Conservation (phyloP, 1,284 basidiomycete genomes). For the Puccinia novopanici region DNA sequence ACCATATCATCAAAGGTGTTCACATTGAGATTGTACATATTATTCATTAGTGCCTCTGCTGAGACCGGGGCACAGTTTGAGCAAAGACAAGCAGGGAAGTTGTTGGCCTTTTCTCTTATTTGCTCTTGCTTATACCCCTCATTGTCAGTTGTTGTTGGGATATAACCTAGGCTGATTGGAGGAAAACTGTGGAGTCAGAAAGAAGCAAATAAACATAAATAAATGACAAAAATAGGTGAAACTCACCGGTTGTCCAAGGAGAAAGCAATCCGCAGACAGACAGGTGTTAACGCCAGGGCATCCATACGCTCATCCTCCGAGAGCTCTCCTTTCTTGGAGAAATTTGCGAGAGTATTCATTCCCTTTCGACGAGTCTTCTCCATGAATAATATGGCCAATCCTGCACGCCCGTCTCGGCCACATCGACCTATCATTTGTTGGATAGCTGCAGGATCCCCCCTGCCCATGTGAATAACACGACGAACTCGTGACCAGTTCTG, state of each 20-base stretch:
- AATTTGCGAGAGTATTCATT: not conserved
- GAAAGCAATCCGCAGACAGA: too few species aligned
- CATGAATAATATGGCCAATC: conserved; percentile 6
- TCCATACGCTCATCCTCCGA: not conserved
- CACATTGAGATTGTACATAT: not conserved
- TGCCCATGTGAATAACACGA: too few species aligned
- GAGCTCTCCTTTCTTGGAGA: not conserved
- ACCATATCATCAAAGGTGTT: not conserved
- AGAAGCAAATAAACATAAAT: too few species aligned
- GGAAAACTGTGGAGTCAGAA: not conserved
- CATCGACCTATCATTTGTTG: too few species aligned
- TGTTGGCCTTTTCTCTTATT: not conserved
- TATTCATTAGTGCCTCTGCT: not conserved
- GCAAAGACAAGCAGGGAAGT: not conserved
- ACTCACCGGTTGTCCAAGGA: not conserved
- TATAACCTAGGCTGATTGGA: not conserved
- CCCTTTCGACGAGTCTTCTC: not conserved
- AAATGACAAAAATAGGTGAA: not conserved
- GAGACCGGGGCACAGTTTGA: not conserved
- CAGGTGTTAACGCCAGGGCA: too few species aligned
- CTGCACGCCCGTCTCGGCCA: too few species aligned
- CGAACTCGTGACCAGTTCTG: too few species aligned
- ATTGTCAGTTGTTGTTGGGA: not conserved
- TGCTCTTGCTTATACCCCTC: not conserved
- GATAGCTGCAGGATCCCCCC: too few species aligned